A percentile compares a stretch with the other conserved stretches of the same genome.
Evolutionary conservation across 2,329 filamentous ascomycete genomes (phyloP).

Genomic region (Aschersonia sp.): DNA sequence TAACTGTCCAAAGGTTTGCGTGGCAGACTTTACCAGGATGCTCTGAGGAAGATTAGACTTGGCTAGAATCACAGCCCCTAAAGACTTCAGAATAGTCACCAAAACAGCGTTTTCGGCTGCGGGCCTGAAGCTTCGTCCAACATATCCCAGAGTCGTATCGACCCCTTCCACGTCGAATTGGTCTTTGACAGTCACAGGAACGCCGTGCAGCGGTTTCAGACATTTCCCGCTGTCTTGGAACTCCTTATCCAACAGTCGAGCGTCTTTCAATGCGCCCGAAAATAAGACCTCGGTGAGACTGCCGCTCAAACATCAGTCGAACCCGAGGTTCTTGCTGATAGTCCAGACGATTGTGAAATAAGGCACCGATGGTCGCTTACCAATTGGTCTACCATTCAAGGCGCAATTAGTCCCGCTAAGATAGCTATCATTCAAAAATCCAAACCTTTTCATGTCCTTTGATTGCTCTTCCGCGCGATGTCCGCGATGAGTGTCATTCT

Average conservation of each 20-base stretch:
- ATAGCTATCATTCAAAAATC: neutral
- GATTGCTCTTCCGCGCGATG: neutral
- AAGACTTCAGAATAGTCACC: conserved; percentile 28
- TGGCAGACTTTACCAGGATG: conserved; percentile 7
- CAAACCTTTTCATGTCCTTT: neutral
- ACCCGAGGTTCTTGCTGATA: too few relatives aligned
- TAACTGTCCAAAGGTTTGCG: neutral
- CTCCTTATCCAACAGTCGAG: neutral
- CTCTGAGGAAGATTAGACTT: conserved; percentile 27
- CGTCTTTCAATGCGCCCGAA: neutral
- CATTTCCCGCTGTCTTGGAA: neutral
- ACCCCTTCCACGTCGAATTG: conserved; percentile 44
- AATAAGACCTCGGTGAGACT: neutral
- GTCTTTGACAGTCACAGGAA: conserved; percentile 30
- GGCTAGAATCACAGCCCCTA: conserved; percentile 36
- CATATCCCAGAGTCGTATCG: conserved; percentile 45
- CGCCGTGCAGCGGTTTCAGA: conserved; percentile 8
- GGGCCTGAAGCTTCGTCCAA: conserved; percentile 31
- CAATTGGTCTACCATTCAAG: neutral
- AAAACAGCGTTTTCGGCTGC: conserved; percentile 31
- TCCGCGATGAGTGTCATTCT: neutral
- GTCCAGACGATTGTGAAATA: neutral
- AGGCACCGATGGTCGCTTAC: neutral
- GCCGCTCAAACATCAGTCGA: neutral
- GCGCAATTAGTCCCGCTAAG: too few relatives aligned